A percentile compares a stretch with the other conserved stretches of the same genome.
phyloP scores from a whole-genome alignment of 208 protist species.

The Lotmaria passim region DNA sequence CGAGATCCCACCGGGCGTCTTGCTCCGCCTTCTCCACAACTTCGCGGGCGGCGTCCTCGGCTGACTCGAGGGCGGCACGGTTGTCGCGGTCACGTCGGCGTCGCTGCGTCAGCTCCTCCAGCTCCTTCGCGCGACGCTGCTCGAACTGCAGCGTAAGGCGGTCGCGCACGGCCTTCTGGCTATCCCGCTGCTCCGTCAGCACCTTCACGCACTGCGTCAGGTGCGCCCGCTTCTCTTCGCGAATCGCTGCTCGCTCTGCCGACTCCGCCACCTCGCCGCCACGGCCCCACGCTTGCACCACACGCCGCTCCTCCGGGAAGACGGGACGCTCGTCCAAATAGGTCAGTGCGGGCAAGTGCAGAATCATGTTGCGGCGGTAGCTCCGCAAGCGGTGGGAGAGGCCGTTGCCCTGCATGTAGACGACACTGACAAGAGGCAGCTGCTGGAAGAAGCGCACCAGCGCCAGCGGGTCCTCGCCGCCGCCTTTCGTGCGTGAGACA shows the following conservation, averaged over 20 bases:
- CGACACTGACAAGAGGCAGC: constrained; percentile 84
- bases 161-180: constrained; percentile 71
- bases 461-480: constrained; percentile 39
- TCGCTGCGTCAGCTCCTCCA: constrained; percentile 50
- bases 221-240: constrained; percentile 83
- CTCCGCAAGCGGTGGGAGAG: constrained; percentile 64
- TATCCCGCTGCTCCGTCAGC: constrained; percentile 76
- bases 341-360: constrained; percentile 71
- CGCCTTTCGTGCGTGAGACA: background rate
- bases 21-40: background rate
- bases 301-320: constrained; percentile 85
- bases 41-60: constrained; percentile 42
- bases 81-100: constrained; percentile 49
- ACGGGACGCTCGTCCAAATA: constrained; percentile 92
- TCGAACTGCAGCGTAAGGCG: constrained; percentile 76
- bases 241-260: constrained; percentile 72
- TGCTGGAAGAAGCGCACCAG: constrained; percentile 77
- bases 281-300: constrained; percentile 80
- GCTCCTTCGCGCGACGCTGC: constrained; percentile 53
- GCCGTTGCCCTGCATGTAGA: constrained; percentile 92
- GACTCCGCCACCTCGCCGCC: constrained; percentile 76
- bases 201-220: constrained; percentile 77
- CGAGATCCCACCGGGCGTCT: background rate
- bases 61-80: constrained; percentile 32
- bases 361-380: constrained; percentile 92